A percentile compares a stretch with the other conserved stretches of the same genome.
Evolutionary conservation across 73 alveolate genomes (phyloP).

Genomic region (Stentor roeselii): DNA sequence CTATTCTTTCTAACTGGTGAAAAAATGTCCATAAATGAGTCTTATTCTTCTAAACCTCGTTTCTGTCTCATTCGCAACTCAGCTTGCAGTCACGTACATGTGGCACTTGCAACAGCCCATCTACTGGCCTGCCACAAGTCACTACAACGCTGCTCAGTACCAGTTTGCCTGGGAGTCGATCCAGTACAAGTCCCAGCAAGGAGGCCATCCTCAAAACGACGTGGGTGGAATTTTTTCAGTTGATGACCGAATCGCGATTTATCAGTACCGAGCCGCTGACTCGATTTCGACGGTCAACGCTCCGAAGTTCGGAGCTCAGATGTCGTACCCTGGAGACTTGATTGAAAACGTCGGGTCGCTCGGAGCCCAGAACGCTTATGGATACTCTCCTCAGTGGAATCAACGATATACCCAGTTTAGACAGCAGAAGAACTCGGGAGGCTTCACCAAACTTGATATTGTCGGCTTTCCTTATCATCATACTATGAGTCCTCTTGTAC

Average conservation of each 20-base stretch:
- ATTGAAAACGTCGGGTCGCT: slow-evolving; percentile 9
- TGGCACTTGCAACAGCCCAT: slow-evolving; percentile 24
- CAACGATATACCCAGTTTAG: neutral
- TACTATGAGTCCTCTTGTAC: neutral
- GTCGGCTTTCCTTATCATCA: slow-evolving; percentile 24
- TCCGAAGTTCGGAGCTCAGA: slow-evolving; percentile 21
- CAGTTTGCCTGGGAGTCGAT: slow-evolving; percentile 24
- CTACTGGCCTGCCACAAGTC: slow-evolving; percentile 24
- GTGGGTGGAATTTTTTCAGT: neutral
- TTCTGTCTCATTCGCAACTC: too few relatives aligned
- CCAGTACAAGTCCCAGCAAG: slow-evolving; percentile 7
- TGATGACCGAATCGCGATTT: slow-evolving; percentile 15
- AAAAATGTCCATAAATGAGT: too few relatives aligned
- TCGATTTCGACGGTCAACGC: slow-evolving; percentile 3
- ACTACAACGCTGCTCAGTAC: neutral
- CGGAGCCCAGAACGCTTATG: neutral
- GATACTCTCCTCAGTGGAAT: slow-evolving; percentile 6
- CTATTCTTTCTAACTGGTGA: too few relatives aligned
- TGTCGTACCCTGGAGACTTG: slow-evolving; percentile 17
- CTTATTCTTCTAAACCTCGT: too few relatives aligned
- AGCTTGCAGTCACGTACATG: slow-evolving; percentile 4
- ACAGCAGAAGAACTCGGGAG: neutral
- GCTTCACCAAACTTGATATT: neutral
- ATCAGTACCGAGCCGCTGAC: slow-evolving; percentile 22
- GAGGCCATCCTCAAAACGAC: slow-evolving; percentile 17